phyloP scores from a whole-genome alignment of 2,329 filamentous ascomycete species.

The Trichoderma breve region DNA sequence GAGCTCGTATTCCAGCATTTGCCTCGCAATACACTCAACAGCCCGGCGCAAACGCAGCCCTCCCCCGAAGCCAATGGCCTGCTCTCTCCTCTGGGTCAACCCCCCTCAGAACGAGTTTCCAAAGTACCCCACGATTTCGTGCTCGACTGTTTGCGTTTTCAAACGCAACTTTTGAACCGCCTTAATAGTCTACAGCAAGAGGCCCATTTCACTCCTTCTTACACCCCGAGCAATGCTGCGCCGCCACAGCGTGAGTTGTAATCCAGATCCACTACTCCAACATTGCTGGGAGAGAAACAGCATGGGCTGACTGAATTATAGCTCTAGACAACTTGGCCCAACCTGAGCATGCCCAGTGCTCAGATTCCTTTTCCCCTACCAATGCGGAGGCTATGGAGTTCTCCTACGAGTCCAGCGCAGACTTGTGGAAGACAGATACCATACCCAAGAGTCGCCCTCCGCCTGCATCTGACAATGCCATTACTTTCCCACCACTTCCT shows the following conservation, averaged over 20 bases:
- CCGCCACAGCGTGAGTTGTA: constrained; percentile 9
- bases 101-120: constrained; percentile 13
- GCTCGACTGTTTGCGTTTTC: constrained; percentile 29
- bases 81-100: constrained; percentile 23
- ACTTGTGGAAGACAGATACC: constrained; percentile 25
- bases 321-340: constrained; percentile 20
- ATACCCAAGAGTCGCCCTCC: constrained; percentile 17
- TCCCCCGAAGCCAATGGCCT: constrained; percentile 23
- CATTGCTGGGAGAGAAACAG: background rate
- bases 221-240: constrained; percentile 4
- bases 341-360: constrained; percentile 19
- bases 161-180: constrained; percentile 27
- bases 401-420: constrained; percentile 22
- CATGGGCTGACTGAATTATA: background rate
- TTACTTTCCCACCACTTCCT: constrained; percentile 16
- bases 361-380: constrained; percentile 21
- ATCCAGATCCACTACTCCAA: background rate
- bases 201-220: constrained; percentile 5
- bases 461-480: constrained; percentile 3
- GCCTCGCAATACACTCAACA: constrained; percentile 22
- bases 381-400: constrained; percentile 25
- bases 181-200: constrained; percentile 26
- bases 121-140: constrained; percentile 26
- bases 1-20: constrained; percentile 21
- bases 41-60: constrained; percentile 23